Evolutionary conservation across 169 alveolate species (phyloP), one percentile per base, ranked within the genome.

Genomic region (Plasmodium vivax): DNA sequence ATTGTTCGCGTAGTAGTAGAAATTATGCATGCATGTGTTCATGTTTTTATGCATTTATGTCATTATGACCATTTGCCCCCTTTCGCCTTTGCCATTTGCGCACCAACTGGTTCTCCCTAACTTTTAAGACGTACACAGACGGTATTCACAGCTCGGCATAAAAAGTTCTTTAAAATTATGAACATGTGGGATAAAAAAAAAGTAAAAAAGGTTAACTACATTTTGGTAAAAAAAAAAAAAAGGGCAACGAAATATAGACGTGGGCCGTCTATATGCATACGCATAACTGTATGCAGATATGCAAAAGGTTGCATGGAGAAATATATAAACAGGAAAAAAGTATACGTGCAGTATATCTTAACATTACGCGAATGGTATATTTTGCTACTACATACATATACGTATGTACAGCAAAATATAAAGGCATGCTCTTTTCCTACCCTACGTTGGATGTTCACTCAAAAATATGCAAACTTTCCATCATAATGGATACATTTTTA

Each of bases 201-300:
- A 32, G 58, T 47, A 81, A 81, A 43, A 30, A 16, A 27, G 34
- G 71, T 45, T 27, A 45, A 23, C 79, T 82, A 82, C 23, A 10
- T 51, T 80, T 16, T 45, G 12, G 6, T 47, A 27, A 82, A 82
- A 51, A 82, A 82, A 82, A 82, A 51, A 82, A 81, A 82, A 80
- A 51, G 62, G 14, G 10, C 32, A 34, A 75, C 62, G 45, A 36
- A 75, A 75, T 36, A 7, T 36, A 75, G 56, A 27, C 51, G 10
- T 79, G 54, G 1, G 41, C 14, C 62, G 23, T n/a, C 32, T 23
- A 79, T 8, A 79, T 79, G 62, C 84, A 79, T 41, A 79, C 38
- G 84, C 62, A 79, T 41, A 79, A n/a, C 30, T 79, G 77, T 43
- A n/a, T 10, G 19, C 68, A 32, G 36, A 83, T 56, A 83, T 56